Percentiles rank a stretch among this genome's conserved stretches.
These are phyloP conservation scores for Phytophthora nicotianae DNA, from an alignment of 352 stramenopile genomes.

Conservation along the genomic window DNA sequence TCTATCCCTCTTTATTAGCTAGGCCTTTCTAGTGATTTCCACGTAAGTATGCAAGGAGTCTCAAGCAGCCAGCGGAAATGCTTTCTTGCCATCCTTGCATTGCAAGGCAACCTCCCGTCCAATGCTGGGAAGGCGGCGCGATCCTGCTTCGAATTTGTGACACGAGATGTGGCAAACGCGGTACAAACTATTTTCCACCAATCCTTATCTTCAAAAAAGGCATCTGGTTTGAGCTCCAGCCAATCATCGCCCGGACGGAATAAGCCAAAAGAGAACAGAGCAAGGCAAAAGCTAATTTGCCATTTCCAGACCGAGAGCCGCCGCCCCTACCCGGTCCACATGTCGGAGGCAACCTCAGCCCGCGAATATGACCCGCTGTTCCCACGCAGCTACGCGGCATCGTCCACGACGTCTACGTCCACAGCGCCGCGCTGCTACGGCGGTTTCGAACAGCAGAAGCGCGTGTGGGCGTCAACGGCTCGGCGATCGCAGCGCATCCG, in stretches of 20 bases:
- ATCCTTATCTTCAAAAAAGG: neutral
- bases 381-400: constrained; percentile 38
- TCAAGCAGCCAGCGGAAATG: no score
- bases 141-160: neutral
- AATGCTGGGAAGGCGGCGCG: neutral
- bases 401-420: constrained; percentile 41
- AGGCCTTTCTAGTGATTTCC: no score
- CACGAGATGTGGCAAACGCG: neutral
- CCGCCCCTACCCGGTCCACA: neutral
- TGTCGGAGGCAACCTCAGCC: constrained; percentile 26
- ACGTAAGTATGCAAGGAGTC: no score
- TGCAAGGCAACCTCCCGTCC: no score
- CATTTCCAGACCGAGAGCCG: constrained; percentile 2
- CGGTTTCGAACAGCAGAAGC: constrained; percentile 84
- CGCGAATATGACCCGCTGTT: constrained; percentile 48
- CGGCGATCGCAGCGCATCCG: constrained; percentile 70
- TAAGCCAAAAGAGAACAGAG: constrained; percentile 4
- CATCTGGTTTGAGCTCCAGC: constrained; percentile 6
- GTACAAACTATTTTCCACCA: neutral
- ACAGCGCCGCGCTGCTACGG: constrained; percentile 57
- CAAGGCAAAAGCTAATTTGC: constrained; percentile 5
- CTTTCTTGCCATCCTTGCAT: no score
- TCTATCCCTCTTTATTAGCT: no score
- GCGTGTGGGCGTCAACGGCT: constrained; percentile 65
- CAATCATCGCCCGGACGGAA: constrained; percentile 3